Conservation (phyloP, 2,329 filamentous ascomycete genomes). For the Orbilia ellipsospora region DNA sequence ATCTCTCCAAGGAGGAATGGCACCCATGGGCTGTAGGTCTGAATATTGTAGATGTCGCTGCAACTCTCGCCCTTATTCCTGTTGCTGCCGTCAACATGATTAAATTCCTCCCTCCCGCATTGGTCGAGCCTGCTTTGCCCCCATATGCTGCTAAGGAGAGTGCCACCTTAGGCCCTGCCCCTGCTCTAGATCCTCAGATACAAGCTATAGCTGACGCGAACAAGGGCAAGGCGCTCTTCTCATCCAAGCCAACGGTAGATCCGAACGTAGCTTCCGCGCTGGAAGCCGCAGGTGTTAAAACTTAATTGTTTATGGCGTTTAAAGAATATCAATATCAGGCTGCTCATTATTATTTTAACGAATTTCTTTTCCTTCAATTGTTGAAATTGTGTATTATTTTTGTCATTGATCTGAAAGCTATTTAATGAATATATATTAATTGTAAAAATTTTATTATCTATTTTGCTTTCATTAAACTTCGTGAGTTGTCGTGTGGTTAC, state of each 20-base stretch:
- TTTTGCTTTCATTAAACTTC: too few species aligned
- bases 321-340: not conserved
- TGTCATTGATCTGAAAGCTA: too few species aligned
- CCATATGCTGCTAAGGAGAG: constrained; percentile 23
- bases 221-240: constrained; percentile 18
- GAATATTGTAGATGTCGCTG: constrained; percentile 16
- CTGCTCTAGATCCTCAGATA: constrained; percentile 9
- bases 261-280: constrained; percentile 19
- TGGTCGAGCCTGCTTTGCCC: constrained; percentile 14
- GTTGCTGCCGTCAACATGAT: constrained; percentile 28
- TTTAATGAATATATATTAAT: too few species aligned
- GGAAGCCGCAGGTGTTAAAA: not conserved
- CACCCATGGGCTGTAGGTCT: constrained; percentile 14
- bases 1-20: constrained; percentile 21
- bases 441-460: too few species aligned
- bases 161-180: constrained; percentile 21
- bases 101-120: constrained; percentile 23
- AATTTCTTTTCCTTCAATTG: too few species aligned
- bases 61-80: constrained; percentile 27
- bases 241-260: constrained; percentile 20
- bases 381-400: too few species aligned
- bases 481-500: too few species aligned
- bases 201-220: constrained; percentile 26
- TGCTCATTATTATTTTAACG: too few species aligned
- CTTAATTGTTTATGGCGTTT: constrained; percentile 10